Evolutionary conservation across 2,329 filamentous ascomycete species (phyloP).

Genomic region (Alternaria sp.): DNA sequence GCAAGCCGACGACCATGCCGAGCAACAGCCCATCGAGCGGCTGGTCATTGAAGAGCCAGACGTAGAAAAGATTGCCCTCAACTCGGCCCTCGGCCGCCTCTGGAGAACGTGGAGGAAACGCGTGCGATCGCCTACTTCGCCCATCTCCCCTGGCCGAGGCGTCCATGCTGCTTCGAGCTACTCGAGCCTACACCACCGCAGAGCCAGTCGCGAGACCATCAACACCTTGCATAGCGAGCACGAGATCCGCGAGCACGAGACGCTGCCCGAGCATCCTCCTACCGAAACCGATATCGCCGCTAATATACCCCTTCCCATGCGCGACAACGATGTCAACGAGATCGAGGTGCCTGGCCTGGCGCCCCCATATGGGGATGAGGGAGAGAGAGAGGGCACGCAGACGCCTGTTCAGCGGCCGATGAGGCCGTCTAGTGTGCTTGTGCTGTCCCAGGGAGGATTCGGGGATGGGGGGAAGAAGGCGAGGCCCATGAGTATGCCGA

Average conservation of each 20-base stretch:
- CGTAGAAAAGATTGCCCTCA: slow-evolving; percentile 91
- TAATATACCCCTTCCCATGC: slow-evolving; percentile 73
- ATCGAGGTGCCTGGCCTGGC: slow-evolving; percentile 80
- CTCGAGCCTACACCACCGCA: slow-evolving; percentile 41
- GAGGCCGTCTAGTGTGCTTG: slow-evolving; percentile 43
- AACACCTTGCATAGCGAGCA: slow-evolving; percentile 31
- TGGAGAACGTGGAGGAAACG: slow-evolving; percentile 97
- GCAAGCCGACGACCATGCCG: slow-evolving; percentile 54
- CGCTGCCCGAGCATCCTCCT: slow-evolving; percentile 54
- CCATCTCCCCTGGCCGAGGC: slow-evolving; percentile 34
- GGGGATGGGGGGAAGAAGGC: slow-evolving; percentile 30
- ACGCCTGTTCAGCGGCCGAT: slow-evolving; percentile 37
- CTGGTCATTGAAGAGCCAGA: slow-evolving; percentile 89
- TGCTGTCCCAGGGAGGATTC: slow-evolving; percentile 34
- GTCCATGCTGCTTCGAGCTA: slow-evolving; percentile 41
- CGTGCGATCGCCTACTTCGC: slow-evolving; percentile 60
- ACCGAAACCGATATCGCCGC: slow-evolving; percentile 61
- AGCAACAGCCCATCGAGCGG: slow-evolving; percentile 67
- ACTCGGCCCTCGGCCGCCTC: slow-evolving; percentile 84
- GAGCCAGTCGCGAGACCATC: slow-evolving; percentile 41
- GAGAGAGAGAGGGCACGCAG: slow-evolving; percentile 33
- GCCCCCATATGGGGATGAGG: slow-evolving; percentile 68
- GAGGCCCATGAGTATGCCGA: slow-evolving; percentile 46
- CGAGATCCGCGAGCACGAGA: slow-evolving; percentile 24
- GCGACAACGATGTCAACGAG: slow-evolving; percentile 75